Conservation (phyloP, 2,329 filamentous ascomycete genomes). For the Alternaria infectoria region DNA sequence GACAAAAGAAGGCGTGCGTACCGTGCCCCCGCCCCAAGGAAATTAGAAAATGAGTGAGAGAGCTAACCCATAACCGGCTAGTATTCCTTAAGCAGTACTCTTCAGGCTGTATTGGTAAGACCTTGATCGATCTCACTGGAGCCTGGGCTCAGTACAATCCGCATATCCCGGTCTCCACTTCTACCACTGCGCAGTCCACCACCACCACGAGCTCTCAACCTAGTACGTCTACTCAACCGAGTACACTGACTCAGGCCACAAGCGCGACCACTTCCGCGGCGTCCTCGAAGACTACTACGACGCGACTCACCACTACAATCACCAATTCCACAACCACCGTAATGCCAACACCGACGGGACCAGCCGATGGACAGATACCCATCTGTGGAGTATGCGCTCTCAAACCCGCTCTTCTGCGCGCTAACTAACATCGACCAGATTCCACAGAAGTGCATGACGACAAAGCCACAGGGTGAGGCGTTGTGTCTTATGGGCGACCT, state of each 20-base stretch:
- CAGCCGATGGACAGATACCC: constrained; percentile 2
- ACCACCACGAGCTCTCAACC: not conserved
- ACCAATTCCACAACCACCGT: not conserved
- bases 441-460: constrained; percentile 11
- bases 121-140: not conserved
- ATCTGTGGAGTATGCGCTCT: constrained; percentile 11
- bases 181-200: not conserved
- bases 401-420: too few relatives aligned
- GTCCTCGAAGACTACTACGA: not conserved
- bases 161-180: not conserved
- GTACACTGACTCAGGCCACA: not conserved
- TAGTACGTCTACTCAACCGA: not conserved
- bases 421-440: constrained; percentile 6
- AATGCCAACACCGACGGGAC: not conserved
- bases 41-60: not conserved
- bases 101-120: not conserved
- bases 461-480: not conserved
- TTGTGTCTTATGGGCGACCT: constrained; percentile 14
- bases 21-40: not conserved
- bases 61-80: constrained; percentile 5
- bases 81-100: constrained; percentile 9
- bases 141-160: constrained; percentile 11
- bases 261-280: not conserved
- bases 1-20: constrained; percentile 9
- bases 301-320: not conserved